Conservation (phyloP, 805 yeast genomes). For the Candida schatavii region DNA sequence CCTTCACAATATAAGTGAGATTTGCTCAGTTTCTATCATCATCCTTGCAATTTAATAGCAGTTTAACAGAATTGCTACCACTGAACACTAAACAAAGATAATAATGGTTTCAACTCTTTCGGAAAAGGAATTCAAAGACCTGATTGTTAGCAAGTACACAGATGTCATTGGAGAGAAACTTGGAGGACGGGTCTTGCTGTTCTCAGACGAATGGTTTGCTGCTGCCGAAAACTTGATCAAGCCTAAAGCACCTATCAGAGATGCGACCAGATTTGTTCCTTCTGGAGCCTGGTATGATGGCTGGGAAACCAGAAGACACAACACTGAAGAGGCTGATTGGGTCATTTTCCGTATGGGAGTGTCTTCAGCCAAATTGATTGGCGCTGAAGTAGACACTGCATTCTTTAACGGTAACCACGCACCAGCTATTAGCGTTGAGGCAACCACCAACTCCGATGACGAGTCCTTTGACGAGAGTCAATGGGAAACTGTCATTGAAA, state of each 20-base stretch:
- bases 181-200: slow-evolving; percentile 70
- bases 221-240: slow-evolving; percentile 83
- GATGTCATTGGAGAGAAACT: slow-evolving; percentile 84
- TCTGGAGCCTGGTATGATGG: slow-evolving; percentile 99
- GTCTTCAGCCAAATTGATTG: slow-evolving; percentile 71
- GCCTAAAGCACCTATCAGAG: slow-evolving; percentile 77
- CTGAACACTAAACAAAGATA: too few species aligned
- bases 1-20: too few species aligned
- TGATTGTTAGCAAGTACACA: slow-evolving; percentile 51
- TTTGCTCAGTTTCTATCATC: too few species aligned
- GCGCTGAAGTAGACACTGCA: slow-evolving; percentile 90
- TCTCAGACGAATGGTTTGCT: slow-evolving; percentile 94
- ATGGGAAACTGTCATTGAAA: slow-evolving; percentile 73
- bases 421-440: slow-evolving; percentile 85
- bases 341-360: slow-evolving; percentile 84
- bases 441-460: slow-evolving; percentile 39
- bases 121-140: slow-evolving; percentile 41
- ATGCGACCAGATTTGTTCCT: slow-evolving; percentile 71
- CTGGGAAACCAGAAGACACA: slow-evolving; percentile 97
- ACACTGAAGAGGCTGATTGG: slow-evolving; percentile 81
- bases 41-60: too few species aligned
- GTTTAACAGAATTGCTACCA: too few species aligned
- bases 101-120: slow-evolving; percentile 18
- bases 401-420: slow-evolving; percentile 96
- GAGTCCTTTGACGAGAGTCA: slow-evolving; percentile 27